Evolutionary conservation across 2,329 filamentous ascomycete genomes (phyloP), one percentile per base, ranked within the genome.

Genomic region (Aspergillus ruber): DNA sequence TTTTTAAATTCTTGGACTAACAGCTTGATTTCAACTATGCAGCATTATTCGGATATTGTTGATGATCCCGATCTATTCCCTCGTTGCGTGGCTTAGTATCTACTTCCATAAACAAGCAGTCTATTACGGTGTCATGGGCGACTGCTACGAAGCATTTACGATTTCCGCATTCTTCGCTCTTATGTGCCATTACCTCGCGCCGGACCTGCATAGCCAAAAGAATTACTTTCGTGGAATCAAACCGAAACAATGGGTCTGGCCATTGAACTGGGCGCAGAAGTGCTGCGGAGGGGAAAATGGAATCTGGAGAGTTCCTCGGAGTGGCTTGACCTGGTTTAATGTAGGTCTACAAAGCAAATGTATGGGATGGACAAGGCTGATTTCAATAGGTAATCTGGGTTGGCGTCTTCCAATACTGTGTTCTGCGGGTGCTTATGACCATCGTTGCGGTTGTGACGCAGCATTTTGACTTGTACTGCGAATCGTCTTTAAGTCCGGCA

Each of bases 281-380:
- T 86, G 83, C 63, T 86, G 82, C 47, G 84, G 86, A 33, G 85
- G 85, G 29, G 67, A 86, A 50, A 73, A 79, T 45, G 86, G 88
- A 0, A 75, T 78, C 21, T 84, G 87, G 76, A 78, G 87, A 56
- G 85, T 78, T n/a, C 88, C 89, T 0, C 75, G 79, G 55, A 93
- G 85, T 66, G 88, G 89, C 1, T 71, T 94, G 64, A 94, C 88
- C 1, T 93, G 88, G 88, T 94, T 94, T 71, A 95, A 95, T 65
- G 80, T 82, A 61, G 4, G n/a, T 10, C 29, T 8, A 12, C 12
- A n/a, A 9, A 36, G 9, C 17, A 29, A 18, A 10, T 7, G 23
- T 4, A 8, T 3, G 13, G 15, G 12, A n/a, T 25, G 6, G 25
- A 29, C 4, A 4, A 10, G 18, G 41, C 45, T 53, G 45, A 50